Evolutionary conservation across 176 grass and related monocot genomes (phyloP).

Genomic region (Paspalum vaginatum): DNA sequence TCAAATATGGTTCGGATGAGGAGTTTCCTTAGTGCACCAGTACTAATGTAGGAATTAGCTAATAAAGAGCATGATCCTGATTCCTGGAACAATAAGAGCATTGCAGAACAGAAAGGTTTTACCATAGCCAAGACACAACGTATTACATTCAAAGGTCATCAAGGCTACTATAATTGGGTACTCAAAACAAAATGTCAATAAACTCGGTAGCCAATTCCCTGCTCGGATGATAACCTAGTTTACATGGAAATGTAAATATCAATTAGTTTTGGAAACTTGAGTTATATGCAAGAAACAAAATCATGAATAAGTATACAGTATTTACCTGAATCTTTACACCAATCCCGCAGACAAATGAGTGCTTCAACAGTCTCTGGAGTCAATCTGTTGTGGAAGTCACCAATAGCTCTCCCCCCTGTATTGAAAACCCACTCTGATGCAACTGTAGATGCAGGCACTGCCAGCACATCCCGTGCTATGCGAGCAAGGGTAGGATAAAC

Average conservation of each 20-base stretch:
- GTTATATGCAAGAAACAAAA: background rate
- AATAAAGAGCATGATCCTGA: background rate
- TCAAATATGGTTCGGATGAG: no score
- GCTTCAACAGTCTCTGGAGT: background rate
- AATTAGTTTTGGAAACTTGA: background rate
- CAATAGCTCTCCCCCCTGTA: background rate
- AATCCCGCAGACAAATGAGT: background rate
- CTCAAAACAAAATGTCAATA: background rate
- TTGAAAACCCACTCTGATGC: background rate
- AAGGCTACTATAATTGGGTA: background rate
- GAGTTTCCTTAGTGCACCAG: background rate
- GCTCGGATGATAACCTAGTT: background rate
- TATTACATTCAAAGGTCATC: background rate
- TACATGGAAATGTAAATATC: background rate
- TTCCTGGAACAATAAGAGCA: background rate
- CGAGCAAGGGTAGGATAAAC: conserved; percentile 1
- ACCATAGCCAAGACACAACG: background rate
- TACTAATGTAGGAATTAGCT: background rate
- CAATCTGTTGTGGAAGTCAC: background rate
- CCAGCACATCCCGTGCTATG: conserved; percentile 10
- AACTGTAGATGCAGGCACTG: background rate
- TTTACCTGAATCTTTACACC: background rate
- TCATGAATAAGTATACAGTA: background rate
- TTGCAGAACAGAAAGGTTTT: background rate
- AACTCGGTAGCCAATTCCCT: background rate